phyloP scores from a whole-genome alignment of 2,329 filamentous ascomycete species.

The Polytolypa hystricis region DNA sequence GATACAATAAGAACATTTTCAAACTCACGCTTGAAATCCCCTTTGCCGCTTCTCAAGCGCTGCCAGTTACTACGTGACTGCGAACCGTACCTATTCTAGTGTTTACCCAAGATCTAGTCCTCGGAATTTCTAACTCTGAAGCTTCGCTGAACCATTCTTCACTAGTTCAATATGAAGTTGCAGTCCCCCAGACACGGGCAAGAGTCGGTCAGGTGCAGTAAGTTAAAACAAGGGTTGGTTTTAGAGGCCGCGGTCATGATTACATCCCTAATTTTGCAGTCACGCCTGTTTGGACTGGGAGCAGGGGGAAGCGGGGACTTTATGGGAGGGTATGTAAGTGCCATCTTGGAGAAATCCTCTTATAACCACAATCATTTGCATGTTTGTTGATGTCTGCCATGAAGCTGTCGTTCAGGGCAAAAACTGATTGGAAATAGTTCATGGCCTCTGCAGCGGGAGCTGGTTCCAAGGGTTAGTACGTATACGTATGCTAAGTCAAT shows the following conservation, averaged over 20 bases:
- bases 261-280: slow-evolving; percentile 49
- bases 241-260: slow-evolving; percentile 43
- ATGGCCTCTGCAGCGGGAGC: slow-evolving; percentile 31
- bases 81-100: too few species aligned
- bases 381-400: slow-evolving; percentile 28
- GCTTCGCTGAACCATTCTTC: too few species aligned
- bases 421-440: slow-evolving; percentile 30
- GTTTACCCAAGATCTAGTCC: too few species aligned
- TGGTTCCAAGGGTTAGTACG: slow-evolving; percentile 5
- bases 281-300: slow-evolving; percentile 26
- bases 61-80: too few species aligned
- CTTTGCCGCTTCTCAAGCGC: too few species aligned
- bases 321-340: slow-evolving; percentile 58
- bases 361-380: slow-evolving; percentile 37
- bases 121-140: too few species aligned
- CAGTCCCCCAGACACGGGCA: too few species aligned
- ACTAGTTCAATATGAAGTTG: too few species aligned
- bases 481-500: too few species aligned
- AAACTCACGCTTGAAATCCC: too few species aligned
- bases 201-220: slow-evolving; percentile 61
- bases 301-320: too few species aligned
- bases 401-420: slow-evolving; percentile 35
- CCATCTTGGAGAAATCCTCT: slow-evolving; percentile 35
- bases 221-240: slow-evolving; percentile 67
- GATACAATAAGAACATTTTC: too few species aligned